Evolutionary conservation across 1,284 basidiomycete genomes (phyloP), one percentile per base, ranked within the genome.

Genomic region (Leccinum subatratum): DNA sequence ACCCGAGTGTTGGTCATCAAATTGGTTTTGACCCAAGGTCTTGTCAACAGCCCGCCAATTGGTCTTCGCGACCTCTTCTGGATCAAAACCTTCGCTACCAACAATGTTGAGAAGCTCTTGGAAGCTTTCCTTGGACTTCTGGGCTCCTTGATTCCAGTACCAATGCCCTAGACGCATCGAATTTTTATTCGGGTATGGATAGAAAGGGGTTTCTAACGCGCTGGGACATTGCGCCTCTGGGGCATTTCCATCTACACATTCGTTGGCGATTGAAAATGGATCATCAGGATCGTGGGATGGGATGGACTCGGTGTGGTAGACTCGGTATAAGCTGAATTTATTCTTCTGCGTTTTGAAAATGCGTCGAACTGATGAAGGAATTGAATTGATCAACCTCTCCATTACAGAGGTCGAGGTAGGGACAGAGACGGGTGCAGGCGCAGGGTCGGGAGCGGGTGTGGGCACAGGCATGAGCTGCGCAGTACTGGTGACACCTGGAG

Each of bases 11-110:
- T 57, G 22, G 25, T 57, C 25, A 28, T 57, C 56, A 57, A 1
- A 57, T 16, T 57, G 20, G 25, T 57, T 57, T 57, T 28, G 56
- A 57, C 56, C 56, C 25, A 57, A 28, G 1, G 22, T 3, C 16
- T 57, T 57, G 56, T 57, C 56, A 12, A 57, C 25, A 28, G 56
- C 56, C 56, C 7, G 56, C 56, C 56, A 57, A 57, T 57, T 57
- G 56, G 56, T 57, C 25, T 57, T 57, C 20, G 16, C 25, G 16
- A 57, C 56, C 56, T 57, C 56, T 30, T 57, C 25, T 28, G 20
- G 56, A 57, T 28, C 1, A 25, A 57, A 57, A 28, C 25, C 25
- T 57, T 57, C 3, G 25, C 25, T 25, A 57, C 56, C 25, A 25
- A 57, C 2, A 18, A 42, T 42, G 42, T 42, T 42, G 1, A 42